Conservation (phyloP, 2,329 filamentous ascomycete species). For the Fusarium camptoceras region DNA sequence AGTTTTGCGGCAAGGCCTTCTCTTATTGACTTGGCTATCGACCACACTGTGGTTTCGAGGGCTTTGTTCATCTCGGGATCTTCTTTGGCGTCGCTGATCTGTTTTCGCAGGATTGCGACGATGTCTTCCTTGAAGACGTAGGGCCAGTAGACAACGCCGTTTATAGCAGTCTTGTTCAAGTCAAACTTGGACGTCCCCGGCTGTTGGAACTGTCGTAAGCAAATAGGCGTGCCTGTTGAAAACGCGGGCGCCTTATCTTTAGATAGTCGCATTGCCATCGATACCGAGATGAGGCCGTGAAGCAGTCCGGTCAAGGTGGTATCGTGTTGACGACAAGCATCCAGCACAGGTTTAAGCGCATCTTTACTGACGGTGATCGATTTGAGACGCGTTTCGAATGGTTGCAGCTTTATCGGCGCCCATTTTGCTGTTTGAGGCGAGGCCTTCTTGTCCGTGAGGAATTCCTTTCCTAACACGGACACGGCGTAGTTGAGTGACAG, state of each 20-base stretch:
- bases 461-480: background rate
- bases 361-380: background rate
- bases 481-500: background rate
- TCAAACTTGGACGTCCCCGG: background rate
- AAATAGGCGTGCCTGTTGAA: slow-evolving; percentile 13
- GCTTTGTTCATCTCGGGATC: background rate
- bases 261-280: slow-evolving; percentile 1
- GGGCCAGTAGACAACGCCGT: slow-evolving; percentile 7
- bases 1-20: slow-evolving; percentile 33
- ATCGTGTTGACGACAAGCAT: background rate
- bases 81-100: background rate
- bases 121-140: background rate
- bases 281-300: slow-evolving; percentile 3
- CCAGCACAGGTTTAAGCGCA: background rate
- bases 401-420: slow-evolving; percentile 8
- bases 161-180: slow-evolving; percentile 6
- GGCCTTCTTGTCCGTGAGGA: background rate
- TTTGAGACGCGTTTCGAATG: background rate
- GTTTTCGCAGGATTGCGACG: slow-evolving; percentile 4
- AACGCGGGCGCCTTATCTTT: slow-evolving; percentile 10
- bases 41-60: slow-evolving; percentile 36
- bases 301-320: slow-evolving; percentile 22
- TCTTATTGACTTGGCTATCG: slow-evolving; percentile 29
- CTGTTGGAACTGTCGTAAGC: slow-evolving; percentile 8
- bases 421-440: background rate